Conservation (phyloP, 2,329 filamentous ascomycete species). For the Penicillium sp. region DNA sequence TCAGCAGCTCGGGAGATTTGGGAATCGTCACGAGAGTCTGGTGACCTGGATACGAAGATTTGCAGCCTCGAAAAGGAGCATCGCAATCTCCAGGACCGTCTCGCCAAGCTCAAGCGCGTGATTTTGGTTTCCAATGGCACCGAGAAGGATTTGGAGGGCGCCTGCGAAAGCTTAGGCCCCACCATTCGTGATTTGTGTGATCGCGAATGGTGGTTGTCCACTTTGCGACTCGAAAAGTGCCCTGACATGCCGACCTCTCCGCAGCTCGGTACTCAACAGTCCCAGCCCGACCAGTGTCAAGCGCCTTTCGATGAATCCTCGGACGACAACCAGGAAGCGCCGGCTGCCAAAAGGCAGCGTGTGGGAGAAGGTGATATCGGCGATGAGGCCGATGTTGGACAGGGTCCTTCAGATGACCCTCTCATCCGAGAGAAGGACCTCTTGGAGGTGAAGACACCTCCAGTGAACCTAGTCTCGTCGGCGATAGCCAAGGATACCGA, state of each 20-base stretch:
- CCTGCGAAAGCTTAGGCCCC: slow-evolving; percentile 60
- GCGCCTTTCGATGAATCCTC: no score
- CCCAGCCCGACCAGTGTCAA: no score
- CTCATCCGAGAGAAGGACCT: neutral
- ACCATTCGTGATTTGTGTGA: slow-evolving; percentile 61
- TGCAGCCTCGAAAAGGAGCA: no score
- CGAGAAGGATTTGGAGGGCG: slow-evolving; percentile 53
- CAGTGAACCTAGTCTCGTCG: neutral
- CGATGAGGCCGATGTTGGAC: no score
- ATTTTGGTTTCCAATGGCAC: slow-evolving; percentile 55
- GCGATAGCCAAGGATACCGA: neutral
- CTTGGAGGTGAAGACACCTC: slow-evolving; percentile 5
- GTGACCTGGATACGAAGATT: no score
- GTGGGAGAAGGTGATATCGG: neutral
- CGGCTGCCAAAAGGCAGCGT: no score
- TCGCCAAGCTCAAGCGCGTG: slow-evolving; percentile 55
- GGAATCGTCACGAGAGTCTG: no score
- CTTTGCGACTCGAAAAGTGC: no score
- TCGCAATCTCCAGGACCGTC: slow-evolving; percentile 50
- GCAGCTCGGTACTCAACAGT: no score
- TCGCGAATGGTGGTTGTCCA: no score
- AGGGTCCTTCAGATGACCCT: neutral
- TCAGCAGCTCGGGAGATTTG: slow-evolving; percentile 61
- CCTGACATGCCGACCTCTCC: no score
- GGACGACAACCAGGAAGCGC: no score